Conservation (phyloP, 192 early-diverging fungal genomes). For the Coemansia sp. region DNA sequence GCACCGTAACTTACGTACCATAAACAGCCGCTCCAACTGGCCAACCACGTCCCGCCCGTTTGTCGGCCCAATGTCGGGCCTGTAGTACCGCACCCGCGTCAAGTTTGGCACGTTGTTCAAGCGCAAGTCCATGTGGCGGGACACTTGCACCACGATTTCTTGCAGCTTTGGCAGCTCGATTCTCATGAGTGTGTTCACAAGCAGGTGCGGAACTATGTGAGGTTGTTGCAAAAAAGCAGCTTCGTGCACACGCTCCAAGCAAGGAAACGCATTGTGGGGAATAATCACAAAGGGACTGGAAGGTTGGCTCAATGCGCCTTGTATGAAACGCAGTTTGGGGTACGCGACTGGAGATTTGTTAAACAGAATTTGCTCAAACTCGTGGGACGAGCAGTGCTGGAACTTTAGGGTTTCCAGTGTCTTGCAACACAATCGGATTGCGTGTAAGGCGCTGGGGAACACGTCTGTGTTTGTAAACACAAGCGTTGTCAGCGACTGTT, state of each 20-base stretch:
- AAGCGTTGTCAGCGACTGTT: neutral
- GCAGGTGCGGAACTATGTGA: conserved; percentile 19
- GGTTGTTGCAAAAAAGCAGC: conserved; percentile 12
- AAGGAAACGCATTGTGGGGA: conserved; percentile 14
- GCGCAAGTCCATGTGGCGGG: conserved; percentile 8
- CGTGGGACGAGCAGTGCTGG: conserved; percentile 2
- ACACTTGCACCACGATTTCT: neutral
- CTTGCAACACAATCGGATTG: neutral
- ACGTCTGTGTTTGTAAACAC: conserved; percentile 14
- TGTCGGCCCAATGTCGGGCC: neutral
- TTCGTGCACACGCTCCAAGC: conserved; percentile 15
- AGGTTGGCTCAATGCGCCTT: conserved; percentile 14
- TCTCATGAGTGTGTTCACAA: conserved; percentile 11
- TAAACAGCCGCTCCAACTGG: conserved; percentile 12
- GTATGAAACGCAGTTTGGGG: conserved; percentile 1
- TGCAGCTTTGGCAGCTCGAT: conserved; percentile 9
- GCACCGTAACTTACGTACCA: neutral
- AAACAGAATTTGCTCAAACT: neutral
- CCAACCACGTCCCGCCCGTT: neutral
- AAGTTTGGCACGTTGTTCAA: conserved; percentile 7
- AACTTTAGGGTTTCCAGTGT: conserved; percentile 6
- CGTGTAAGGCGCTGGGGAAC: neutral
- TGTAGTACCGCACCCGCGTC: conserved; percentile 12
- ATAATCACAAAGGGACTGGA: too few species aligned
- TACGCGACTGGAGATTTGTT: conserved; percentile 3